Percentiles rank a stretch among this genome's conserved stretches.
phyloP scores from a whole-genome alignment of 805 yeast species.

The Maudiozyma saulgeensis region DNA sequence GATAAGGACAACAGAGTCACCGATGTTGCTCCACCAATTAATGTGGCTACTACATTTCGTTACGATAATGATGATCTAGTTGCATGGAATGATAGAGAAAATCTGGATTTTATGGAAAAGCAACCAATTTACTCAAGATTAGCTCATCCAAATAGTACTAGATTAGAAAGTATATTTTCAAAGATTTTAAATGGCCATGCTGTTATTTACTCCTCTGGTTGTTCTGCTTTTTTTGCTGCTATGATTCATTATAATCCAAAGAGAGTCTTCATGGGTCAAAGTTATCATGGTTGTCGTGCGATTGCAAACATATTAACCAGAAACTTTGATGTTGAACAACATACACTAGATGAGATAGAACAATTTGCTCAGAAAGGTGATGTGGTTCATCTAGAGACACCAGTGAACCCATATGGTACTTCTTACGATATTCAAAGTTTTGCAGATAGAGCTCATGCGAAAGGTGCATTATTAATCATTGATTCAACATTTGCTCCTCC shows the following conservation, averaged over 20 bases:
- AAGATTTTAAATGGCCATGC: slow-evolving; percentile 53
- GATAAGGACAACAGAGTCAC: slow-evolving; percentile 45
- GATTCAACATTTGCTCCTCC: slow-evolving; percentile 95
- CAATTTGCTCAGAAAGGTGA: slow-evolving; percentile 48
- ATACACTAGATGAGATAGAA: slow-evolving; percentile 44
- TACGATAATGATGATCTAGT: slow-evolving; percentile 49
- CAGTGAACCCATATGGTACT: slow-evolving; percentile 75
- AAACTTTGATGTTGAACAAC: slow-evolving; percentile 45
- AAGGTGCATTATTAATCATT: slow-evolving; percentile 62
- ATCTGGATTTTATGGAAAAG: slow-evolving; percentile 27
- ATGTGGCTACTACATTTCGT: slow-evolving; percentile 68
- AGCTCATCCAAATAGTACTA: slow-evolving; percentile 61
- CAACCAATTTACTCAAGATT: slow-evolving; percentile 58
- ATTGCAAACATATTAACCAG: slow-evolving; percentile 55
- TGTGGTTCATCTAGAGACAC: slow-evolving; percentile 75
- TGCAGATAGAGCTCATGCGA: slow-evolving; percentile 62
- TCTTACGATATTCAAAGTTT: slow-evolving; percentile 52
- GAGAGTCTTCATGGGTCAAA: slow-evolving; percentile 60
- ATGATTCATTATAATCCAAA: slow-evolving; percentile 66
- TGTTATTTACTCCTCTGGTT: slow-evolving; percentile 67
- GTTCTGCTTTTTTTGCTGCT: slow-evolving; percentile 72
- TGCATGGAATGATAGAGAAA: slow-evolving; percentile 35
- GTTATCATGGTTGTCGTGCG: slow-evolving; percentile 80
- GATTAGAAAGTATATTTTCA: slow-evolving; percentile 58
- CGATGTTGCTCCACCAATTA: slow-evolving; percentile 73